phyloP scores from a whole-genome alignment of 2,329 filamentous ascomycete species.

The Beauveria varroae region DNA sequence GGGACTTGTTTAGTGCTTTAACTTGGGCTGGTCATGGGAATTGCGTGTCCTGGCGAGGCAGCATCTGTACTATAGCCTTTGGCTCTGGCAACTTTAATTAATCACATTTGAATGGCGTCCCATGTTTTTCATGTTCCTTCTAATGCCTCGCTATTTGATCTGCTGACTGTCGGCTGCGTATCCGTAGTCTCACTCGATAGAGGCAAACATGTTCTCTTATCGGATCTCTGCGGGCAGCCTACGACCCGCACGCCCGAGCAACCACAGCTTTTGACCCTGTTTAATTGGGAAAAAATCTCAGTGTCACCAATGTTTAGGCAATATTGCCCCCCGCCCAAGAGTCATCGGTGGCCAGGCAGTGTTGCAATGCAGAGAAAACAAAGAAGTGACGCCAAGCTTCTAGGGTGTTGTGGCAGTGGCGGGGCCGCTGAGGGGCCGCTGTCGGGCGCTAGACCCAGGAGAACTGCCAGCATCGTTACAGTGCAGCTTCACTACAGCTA shows the following conservation, averaged over 20 bases:
- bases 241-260: too few relatives aligned
- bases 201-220: too few relatives aligned
- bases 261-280: too few relatives aligned
- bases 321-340: background rate
- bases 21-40: background rate
- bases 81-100: background rate
- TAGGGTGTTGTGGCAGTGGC: slow-evolving; percentile 7
- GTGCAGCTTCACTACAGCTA: background rate
- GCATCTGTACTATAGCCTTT: background rate
- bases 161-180: too few relatives aligned
- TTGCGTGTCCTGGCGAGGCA: background rate
- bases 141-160: too few relatives aligned
- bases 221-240: background rate
- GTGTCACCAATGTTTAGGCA: too few relatives aligned
- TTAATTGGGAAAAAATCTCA: too few relatives aligned
- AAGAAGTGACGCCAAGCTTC: slow-evolving; percentile 1
- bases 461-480: background rate
- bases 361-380: background rate
- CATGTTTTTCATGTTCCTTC: background rate
- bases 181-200: too few relatives aligned
- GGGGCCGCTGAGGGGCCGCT: slow-evolving; percentile 10
- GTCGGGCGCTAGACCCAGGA: background rate
- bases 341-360: background rate
- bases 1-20: slow-evolving; percentile 2
- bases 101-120: background rate